phyloP scores from a whole-genome alignment of 306 rosid genomes.

The Quercus ilex region DNA sequence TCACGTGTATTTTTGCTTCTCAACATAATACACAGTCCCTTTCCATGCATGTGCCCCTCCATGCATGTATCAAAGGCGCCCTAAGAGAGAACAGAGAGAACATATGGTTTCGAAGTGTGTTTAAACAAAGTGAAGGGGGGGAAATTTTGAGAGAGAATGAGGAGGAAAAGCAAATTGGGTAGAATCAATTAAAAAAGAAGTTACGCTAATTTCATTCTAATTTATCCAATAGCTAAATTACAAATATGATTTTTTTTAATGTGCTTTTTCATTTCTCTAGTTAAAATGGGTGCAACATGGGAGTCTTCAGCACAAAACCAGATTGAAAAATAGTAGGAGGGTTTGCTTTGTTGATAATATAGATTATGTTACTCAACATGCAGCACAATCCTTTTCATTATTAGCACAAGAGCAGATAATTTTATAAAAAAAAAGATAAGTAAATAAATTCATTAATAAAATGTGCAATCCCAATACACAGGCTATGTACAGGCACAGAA shows the following conservation, averaged over 20 bases:
- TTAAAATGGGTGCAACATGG: neutral
- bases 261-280: neutral
- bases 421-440: too few species aligned
- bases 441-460: too few species aligned
- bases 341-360: neutral
- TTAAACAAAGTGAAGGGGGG: too few species aligned
- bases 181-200: neutral
- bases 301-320: neutral
- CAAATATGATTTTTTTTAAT: neutral
- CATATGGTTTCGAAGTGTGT: too few species aligned
- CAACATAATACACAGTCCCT: neutral
- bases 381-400: neutral
- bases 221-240: neutral
- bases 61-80: neutral
- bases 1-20: neutral
- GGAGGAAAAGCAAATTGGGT: neutral
- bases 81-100: neutral
- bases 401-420: neutral
- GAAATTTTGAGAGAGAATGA: neutral
- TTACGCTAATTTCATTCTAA: neutral
- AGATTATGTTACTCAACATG: neutral
- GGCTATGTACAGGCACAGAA: too few species aligned
- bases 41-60: neutral
- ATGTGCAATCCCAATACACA: too few species aligned
- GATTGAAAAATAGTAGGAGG: neutral